These are phyloP conservation scores for Cercis canadensis DNA, from an alignment of 306 rosid species.

Conservation along the genomic window DNA sequence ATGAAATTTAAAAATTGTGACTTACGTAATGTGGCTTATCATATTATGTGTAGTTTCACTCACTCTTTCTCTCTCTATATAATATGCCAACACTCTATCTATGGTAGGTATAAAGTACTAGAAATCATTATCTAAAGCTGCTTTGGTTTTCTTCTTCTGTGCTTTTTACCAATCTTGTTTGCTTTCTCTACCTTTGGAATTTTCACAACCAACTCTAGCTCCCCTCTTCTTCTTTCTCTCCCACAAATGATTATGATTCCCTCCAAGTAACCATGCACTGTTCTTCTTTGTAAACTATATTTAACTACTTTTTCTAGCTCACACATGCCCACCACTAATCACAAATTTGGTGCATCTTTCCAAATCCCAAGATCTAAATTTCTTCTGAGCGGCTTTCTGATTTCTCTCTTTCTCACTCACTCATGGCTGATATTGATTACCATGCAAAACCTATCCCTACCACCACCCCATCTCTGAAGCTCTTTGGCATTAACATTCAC, in stretches of 20 bases:
- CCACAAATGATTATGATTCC: constrained; percentile 30
- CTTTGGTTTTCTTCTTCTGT: constrained; percentile 21
- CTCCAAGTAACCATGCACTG: constrained; percentile 10
- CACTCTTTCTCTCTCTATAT: constrained; percentile 4
- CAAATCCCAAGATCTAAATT: not conserved
- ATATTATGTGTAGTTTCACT: not conserved
- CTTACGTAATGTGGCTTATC: constrained; percentile 3
- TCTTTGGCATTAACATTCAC: constrained; percentile 61
- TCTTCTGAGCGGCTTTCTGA: not conserved
- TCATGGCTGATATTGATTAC: constrained; percentile 43
- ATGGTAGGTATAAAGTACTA: not conserved
- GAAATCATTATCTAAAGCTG: not conserved
- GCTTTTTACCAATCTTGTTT: not conserved
- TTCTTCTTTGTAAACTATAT: constrained; percentile 23
- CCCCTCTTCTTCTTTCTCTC: not conserved
- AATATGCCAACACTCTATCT: not conserved
- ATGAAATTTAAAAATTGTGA: not conserved
- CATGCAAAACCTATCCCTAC: constrained; percentile 18
- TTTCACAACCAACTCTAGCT: constrained; percentile 39
- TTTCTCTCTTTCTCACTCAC: not conserved
- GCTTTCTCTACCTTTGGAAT: constrained; percentile 35
- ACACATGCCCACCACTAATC: constrained; percentile 18
- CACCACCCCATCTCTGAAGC: constrained; percentile 44
- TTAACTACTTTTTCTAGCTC: constrained; percentile 21
- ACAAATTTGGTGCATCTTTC: constrained; percentile 6